Conservation (phyloP, 768 basidiomycete species). For the Gloeopeniophorella convolvens region DNA sequence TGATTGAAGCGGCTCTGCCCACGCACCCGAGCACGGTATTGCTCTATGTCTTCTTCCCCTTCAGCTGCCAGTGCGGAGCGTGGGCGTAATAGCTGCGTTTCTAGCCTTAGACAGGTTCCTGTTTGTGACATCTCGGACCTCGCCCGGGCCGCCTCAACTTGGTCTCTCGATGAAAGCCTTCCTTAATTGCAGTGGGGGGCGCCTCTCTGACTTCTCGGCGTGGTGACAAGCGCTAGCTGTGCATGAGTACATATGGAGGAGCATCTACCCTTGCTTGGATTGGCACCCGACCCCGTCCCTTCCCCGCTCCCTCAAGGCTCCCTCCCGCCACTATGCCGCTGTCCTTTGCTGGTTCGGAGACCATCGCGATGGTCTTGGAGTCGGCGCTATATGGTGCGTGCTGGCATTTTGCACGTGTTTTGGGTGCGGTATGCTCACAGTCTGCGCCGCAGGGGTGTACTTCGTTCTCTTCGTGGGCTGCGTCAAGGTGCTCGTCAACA, state of each 20-base stretch:
- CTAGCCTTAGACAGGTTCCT: too few relatives aligned
- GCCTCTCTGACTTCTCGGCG: not conserved
- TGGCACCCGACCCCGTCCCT: conserved; percentile 4
- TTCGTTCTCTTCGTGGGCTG: conserved; percentile 8
- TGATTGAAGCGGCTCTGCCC: too few relatives aligned
- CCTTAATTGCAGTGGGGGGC: not conserved
- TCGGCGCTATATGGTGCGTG: conserved; percentile 13
- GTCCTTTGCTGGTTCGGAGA: conserved; percentile 11
- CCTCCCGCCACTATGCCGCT: not conserved
- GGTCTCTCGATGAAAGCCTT: not conserved
- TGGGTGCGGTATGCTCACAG: too few relatives aligned
- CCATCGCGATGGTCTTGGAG: conserved; percentile 13
- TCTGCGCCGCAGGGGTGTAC: conserved; percentile 5
- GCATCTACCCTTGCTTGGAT: conserved; percentile 2
- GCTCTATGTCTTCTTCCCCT: too few relatives aligned
- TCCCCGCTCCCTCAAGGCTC: not conserved
- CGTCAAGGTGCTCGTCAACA: conserved; percentile 12
- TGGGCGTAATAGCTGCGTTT: too few relatives aligned
- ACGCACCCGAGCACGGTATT: too few relatives aligned
- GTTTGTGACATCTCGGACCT: too few relatives aligned
- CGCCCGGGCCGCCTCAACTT: too few relatives aligned
- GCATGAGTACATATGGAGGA: conserved; percentile 14
- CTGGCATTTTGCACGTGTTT: not conserved
- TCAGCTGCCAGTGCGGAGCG: too few relatives aligned
- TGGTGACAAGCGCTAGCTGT: not conserved